Evolutionary conservation across 2,329 filamentous ascomycete genomes (phyloP).

Genomic region (Diaporthe batatas): DNA sequence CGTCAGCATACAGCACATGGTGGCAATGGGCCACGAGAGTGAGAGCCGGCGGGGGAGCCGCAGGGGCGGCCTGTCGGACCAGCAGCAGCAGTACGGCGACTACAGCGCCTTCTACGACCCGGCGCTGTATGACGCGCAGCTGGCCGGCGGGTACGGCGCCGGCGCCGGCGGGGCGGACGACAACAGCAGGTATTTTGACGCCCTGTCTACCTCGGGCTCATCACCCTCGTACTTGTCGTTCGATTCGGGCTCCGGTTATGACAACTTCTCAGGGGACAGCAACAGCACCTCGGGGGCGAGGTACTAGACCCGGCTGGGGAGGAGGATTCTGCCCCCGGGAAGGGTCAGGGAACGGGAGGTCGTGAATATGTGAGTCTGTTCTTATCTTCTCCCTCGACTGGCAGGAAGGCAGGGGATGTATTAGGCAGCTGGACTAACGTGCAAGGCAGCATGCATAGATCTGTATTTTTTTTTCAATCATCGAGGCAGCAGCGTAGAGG

Average conservation of each 20-base stretch:
- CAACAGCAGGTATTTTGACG: slow-evolving; percentile 42
- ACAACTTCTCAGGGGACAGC: slow-evolving; percentile 40
- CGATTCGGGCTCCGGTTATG: slow-evolving; percentile 38
- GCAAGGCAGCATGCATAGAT: slow-evolving; percentile 1
- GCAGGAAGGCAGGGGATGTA: not conserved
- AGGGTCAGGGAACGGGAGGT: slow-evolving; percentile 20
- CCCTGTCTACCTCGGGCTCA: slow-evolving; percentile 38
- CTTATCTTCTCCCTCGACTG: not conserved
- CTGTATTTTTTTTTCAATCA: not conserved
- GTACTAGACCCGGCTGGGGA: slow-evolving; percentile 32
- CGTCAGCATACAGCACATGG: slow-evolving; percentile 70
- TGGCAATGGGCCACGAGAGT: slow-evolving; percentile 64
- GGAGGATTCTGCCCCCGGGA: not conserved
- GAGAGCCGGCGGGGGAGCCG: slow-evolving; percentile 60
- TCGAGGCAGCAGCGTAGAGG: slow-evolving; percentile 17
- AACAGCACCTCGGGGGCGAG: slow-evolving; percentile 41
- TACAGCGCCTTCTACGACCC: slow-evolving; percentile 19
- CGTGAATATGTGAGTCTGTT: slow-evolving; percentile 27
- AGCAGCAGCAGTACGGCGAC: slow-evolving; percentile 35
- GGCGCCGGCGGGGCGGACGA: slow-evolving; percentile 10
- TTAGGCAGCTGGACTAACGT: slow-evolving; percentile 20
- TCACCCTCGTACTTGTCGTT: slow-evolving; percentile 41
- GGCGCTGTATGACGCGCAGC: slow-evolving; percentile 36
- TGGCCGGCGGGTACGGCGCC: slow-evolving; percentile 15
- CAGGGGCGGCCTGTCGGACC: slow-evolving; percentile 40